These are phyloP conservation scores for Elsinoe ampelina DNA, from an alignment of 2,329 filamentous ascomycete species.

Conservation along the genomic window DNA sequence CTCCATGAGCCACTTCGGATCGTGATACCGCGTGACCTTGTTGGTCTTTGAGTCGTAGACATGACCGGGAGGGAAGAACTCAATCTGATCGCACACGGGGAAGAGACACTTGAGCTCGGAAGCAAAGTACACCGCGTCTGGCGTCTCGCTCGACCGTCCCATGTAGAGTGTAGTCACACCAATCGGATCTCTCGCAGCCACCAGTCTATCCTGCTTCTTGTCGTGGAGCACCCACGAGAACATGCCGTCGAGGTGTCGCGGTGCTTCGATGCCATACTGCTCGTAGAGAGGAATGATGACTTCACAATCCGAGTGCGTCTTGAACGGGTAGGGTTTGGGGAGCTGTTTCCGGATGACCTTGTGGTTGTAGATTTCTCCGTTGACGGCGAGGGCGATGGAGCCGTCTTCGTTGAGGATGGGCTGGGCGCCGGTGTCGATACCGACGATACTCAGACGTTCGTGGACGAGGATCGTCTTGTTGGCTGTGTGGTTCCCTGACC, in stretches of 20 bases:
- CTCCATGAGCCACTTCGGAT: slow-evolving; percentile 83
- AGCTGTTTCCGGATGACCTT: slow-evolving; percentile 82
- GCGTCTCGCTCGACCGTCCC: slow-evolving; percentile 73
- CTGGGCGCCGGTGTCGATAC: slow-evolving; percentile 92
- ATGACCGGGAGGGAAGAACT: slow-evolving; percentile 89
- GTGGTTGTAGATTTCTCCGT: slow-evolving; percentile 99
- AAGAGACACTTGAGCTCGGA: slow-evolving; percentile 92
- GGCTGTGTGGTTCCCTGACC: slow-evolving; percentile 69
- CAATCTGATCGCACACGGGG: slow-evolving; percentile 89
- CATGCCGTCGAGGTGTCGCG: slow-evolving; percentile 95
- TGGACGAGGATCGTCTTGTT: slow-evolving; percentile 96
- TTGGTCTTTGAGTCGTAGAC: slow-evolving; percentile 91
- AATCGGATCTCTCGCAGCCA: slow-evolving; percentile 92
- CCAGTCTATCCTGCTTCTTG: slow-evolving; percentile 82
- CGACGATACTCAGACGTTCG: slow-evolving; percentile 95
- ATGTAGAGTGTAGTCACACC: slow-evolving; percentile 97
- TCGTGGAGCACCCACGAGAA: slow-evolving; percentile 99
- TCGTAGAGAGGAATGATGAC: slow-evolving; percentile 97
- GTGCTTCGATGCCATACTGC: slow-evolving; percentile 83
- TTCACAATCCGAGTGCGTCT: slow-evolving; percentile 97
- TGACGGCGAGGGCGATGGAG: slow-evolving; percentile 85
- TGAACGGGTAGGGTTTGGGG: slow-evolving; percentile 84
- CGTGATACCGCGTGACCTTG: slow-evolving; percentile 75
- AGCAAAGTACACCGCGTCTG: slow-evolving; percentile 84
- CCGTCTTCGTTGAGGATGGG: slow-evolving; percentile 88